Evolutionary conservation across 2,329 filamentous ascomycete genomes (phyloP).

Genomic region (Aschersonia sp.): DNA sequence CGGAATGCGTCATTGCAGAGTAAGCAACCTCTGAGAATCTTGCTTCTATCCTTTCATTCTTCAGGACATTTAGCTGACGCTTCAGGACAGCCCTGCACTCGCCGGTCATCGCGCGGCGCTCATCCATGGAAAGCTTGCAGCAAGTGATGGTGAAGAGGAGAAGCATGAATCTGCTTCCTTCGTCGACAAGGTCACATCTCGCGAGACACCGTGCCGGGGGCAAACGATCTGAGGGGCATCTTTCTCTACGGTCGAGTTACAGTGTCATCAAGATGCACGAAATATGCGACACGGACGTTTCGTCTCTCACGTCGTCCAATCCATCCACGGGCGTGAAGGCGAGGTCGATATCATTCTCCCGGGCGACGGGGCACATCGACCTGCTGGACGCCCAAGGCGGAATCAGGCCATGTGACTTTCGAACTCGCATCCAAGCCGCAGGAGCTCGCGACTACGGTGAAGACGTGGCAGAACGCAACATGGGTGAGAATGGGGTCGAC

Average conservation of each 20-base stretch:
- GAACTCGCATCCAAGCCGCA: conserved; percentile 27
- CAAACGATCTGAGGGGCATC: not conserved
- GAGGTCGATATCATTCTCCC: not conserved
- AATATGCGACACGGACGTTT: not conserved
- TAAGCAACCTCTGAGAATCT: not conserved
- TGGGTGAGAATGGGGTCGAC: conserved; percentile 20
- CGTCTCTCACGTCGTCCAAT: not conserved
- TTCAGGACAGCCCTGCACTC: not conserved
- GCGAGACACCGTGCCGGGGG: not conserved
- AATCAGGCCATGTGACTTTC: conserved; percentile 30
- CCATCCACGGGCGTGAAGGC: not conserved
- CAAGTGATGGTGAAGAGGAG: not conserved
- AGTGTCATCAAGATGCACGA: not conserved
- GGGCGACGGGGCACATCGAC: conserved; percentile 1
- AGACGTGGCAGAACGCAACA: conserved; percentile 45
- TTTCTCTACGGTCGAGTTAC: not conserved
- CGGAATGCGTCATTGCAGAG: not conserved
- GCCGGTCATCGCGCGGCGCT: not conserved
- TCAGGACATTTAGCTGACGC: too few relatives aligned
- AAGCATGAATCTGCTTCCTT: not conserved
- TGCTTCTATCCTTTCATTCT: too few relatives aligned
- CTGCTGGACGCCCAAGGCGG: conserved; percentile 16
- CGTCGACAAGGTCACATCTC: not conserved
- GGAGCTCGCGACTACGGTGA: conserved; percentile 40
- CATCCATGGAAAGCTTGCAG: not conserved